Percentiles rank a stretch among this genome's conserved stretches.
These are phyloP conservation scores for Fusarium foetens DNA, from an alignment of 2,329 filamentous ascomycete species.

Conservation along the genomic window DNA sequence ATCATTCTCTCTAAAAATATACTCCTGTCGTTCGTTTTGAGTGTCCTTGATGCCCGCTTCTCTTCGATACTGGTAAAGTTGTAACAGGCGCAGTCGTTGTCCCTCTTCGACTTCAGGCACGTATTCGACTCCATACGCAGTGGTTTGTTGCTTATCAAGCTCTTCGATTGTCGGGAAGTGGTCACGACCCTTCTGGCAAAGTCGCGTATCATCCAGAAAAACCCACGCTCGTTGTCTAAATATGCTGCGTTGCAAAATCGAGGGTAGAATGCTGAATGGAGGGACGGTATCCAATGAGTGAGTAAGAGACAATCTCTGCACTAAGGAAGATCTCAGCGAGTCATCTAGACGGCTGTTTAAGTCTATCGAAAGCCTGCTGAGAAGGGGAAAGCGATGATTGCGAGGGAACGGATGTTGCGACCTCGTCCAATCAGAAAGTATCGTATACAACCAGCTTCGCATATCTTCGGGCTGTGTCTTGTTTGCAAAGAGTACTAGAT, in stretches of 20 bases:
- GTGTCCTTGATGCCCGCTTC: neutral
- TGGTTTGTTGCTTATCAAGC: neutral
- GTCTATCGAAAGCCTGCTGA: no score
- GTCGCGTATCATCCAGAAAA: neutral
- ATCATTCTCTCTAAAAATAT: neutral
- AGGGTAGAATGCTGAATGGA: neutral
- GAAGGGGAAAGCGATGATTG: neutral
- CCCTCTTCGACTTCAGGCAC: neutral
- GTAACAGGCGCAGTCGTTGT: neutral
- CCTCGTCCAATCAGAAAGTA: neutral
- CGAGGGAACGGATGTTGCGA: fast-evolving
- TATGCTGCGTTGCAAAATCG: neutral
- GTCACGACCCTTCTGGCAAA: neutral
- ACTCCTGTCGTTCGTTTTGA: no score
- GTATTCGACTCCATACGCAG: neutral
- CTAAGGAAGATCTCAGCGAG: neutral
- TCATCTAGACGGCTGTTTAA: neutral
- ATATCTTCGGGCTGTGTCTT: neutral
- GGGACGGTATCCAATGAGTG: neutral
- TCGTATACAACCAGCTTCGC: neutral
- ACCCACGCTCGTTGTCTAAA: neutral
- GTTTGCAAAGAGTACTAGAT: neutral
- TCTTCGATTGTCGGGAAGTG: neutral
- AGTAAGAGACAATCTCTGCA: neutral
- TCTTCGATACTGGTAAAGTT: neutral